Conservation (phyloP, 768 basidiomycete species). For the Gymnopilus dilepis region DNA sequence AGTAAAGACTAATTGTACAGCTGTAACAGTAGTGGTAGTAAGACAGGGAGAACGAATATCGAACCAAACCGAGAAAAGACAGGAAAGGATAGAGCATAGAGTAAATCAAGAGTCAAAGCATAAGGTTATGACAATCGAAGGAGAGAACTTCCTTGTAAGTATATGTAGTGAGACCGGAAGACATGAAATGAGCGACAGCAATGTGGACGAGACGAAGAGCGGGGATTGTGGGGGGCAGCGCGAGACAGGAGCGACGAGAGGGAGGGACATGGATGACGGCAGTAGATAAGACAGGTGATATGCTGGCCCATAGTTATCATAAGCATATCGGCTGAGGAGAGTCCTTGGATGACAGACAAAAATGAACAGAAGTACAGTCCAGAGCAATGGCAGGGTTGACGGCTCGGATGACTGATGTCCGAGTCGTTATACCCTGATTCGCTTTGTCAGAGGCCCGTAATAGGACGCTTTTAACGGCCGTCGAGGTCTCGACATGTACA, state of each 20-base stretch:
- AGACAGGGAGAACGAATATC: conserved; percentile 7
- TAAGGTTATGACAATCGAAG: background rate
- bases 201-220: background rate
- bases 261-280: background rate
- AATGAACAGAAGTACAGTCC: background rate
- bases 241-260: background rate
- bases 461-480: conserved; percentile 21
- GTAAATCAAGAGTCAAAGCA: conserved; percentile 3
- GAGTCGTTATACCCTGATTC: conserved; percentile 23
- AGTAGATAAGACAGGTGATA: background rate
- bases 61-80: background rate
- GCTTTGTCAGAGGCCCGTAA: conserved; percentile 26
- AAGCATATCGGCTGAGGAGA: background rate
- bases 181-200: background rate
- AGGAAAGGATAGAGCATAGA: conserved; percentile 8
- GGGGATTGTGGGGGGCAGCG: background rate
- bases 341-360: background rate
- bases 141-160: background rate
- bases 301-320: background rate
- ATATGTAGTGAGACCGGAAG: background rate
- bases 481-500: conserved; percentile 20
- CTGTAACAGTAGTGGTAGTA: conserved; percentile 8
- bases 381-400: background rate
- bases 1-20: conserved; percentile 21
- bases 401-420: conserved; percentile 19